Evolutionary conservation across 2,329 filamentous ascomycete genomes (phyloP), one percentile per base, ranked within the genome.

Genomic region (Coleophoma eucalyptorum): DNA sequence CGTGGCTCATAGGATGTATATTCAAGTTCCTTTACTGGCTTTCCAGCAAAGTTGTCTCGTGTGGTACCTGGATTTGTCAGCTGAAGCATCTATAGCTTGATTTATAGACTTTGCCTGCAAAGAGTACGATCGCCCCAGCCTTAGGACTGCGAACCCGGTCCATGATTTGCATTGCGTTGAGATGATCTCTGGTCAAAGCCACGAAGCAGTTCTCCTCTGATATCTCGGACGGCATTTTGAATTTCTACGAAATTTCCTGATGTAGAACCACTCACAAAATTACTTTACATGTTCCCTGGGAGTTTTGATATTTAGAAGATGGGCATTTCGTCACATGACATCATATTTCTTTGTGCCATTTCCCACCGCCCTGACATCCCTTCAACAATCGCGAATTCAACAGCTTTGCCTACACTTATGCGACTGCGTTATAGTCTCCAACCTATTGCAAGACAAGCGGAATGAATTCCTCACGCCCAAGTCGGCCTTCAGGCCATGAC

Each of bases 111-210:
- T 57, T 73, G 84, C 87, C 88, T 51, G 86, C 84, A 65, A 92
- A 92, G 33, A 91, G 63, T 10, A 92, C 87, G 45, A 90, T 86
- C 12, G 88, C 88, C 5, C 88, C 88, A 11, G 88, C 87, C 60
- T 83, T 79, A 18, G 86, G 84, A 59, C 81, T 89, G 57, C 87
- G 84, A 19, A 94, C 88, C 43, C 75, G 77, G 58, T 84, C 73
- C 68, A 90, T 86, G 31, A 80, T 72, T 5, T 73, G 61, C 18
- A 76, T 72, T 18, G 78, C 70, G 62, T 84, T 75, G 52, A 94
- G 79, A 40, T 73, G 67, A 34, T 79, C 69, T 54, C 83, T 72
- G 3, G 88, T 91, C 8, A 95, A 75, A 46, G 81, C 82, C 38
- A 91, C 86, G 66, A 84, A 81, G 65, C 86, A 83, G 43, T 66